phyloP scores from a whole-genome alignment of 2,329 filamentous ascomycete species.

The Ophiostoma himal-ulmi region DNA sequence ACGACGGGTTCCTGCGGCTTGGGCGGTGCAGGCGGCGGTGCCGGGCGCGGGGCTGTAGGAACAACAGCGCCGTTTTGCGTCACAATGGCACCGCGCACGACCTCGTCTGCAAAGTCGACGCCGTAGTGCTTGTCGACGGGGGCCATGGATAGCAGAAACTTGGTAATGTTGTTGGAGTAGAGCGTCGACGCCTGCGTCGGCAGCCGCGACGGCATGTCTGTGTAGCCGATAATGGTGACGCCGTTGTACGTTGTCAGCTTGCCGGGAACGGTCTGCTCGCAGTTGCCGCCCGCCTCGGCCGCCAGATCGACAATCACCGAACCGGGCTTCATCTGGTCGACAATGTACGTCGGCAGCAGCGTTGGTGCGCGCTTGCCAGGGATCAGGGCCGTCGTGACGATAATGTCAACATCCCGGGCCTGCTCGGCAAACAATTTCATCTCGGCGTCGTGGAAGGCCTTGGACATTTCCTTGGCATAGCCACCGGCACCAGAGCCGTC shows the following conservation, averaged over 20 bases:
- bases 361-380: conserved; percentile 78
- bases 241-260: conserved; percentile 66
- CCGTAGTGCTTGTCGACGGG: conserved; percentile 74
- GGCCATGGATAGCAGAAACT: conserved; percentile 75
- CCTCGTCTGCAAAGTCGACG: conserved; percentile 75
- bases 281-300: conserved; percentile 83
- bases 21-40: conserved; percentile 51
- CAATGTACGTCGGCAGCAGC: conserved; percentile 73
- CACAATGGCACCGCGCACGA: conserved; percentile 78
- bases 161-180: conserved; percentile 91
- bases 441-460: conserved; percentile 86
- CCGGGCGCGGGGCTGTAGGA: conserved; percentile 66
- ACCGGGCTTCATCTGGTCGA: conserved; percentile 81
- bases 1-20: conserved; percentile 52
- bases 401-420: conserved; percentile 81
- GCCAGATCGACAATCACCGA: conserved; percentile 85
- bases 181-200: conserved; percentile 85
- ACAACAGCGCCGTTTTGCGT: conserved; percentile 71
- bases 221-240: conserved; percentile 83
- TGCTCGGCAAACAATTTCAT: conserved; percentile 91
- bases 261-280: conserved; percentile 71
- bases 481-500: conserved; percentile 79
- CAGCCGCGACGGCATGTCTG: conserved; percentile 77
- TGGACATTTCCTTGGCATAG: conserved; percentile 91
- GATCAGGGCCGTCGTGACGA: conserved; percentile 88